These are phyloP conservation scores for Hypoxylon sp. DNA, from an alignment of 2,329 filamentous ascomycete genomes.

Conservation along the genomic window DNA sequence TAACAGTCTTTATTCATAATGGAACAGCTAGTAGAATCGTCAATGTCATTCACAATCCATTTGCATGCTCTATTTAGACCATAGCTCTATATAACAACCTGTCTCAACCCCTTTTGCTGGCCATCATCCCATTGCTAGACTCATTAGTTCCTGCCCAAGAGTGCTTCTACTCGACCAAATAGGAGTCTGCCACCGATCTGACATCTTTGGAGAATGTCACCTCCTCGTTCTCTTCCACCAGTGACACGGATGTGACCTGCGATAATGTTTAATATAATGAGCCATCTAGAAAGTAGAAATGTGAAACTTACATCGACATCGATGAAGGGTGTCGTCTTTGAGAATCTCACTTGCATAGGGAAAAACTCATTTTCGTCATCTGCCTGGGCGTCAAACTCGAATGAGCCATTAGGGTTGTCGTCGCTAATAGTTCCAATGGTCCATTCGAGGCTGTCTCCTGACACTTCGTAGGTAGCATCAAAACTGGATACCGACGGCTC, in stretches of 20 bases:
- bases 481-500: constrained; percentile 94
- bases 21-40: constrained; percentile 8
- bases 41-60: constrained; percentile 31
- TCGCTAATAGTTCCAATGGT: constrained; percentile 88
- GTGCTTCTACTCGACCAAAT: constrained; percentile 76
- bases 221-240: constrained; percentile 82
- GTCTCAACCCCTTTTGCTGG: constrained; percentile 35
- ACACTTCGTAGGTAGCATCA: constrained; percentile 94
- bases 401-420: constrained; percentile 85
- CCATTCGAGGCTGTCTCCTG: constrained; percentile 94
- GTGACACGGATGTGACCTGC: constrained; percentile 76
- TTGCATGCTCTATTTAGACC: constrained; percentile 41
- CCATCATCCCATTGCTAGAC: constrained; percentile 36
- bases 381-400: constrained; percentile 94
- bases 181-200: constrained; percentile 82
- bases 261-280: constrained; percentile 49
- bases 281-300: neutral
- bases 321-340: constrained; percentile 86
- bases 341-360: constrained; percentile 94
- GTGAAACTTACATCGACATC: constrained; percentile 88
- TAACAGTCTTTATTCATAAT: neutral
- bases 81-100: constrained; percentile 36
- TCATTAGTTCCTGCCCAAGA: constrained; percentile 26
- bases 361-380: constrained; percentile 96
- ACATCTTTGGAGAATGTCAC: constrained; percentile 88